Base-by-base conservation (phyloP, 1,284 basidiomycete species). In the Sanghuangporus sanghuang region DNA sequence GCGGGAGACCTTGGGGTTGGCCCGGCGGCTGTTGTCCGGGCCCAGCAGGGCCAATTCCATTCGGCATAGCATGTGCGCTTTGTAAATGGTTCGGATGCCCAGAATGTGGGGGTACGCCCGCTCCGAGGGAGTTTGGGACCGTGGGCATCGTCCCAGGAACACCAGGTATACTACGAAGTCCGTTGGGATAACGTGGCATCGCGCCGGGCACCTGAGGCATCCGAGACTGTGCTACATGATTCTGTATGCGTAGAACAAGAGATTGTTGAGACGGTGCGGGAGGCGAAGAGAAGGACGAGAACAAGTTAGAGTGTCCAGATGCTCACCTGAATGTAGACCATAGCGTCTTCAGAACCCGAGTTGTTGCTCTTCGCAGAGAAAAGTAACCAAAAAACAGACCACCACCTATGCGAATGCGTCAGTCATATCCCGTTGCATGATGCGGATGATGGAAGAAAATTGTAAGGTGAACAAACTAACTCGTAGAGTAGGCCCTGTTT, bases 381-480 rank as follows among this genome's bases (percentile, higher is more conserved):
- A 8, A 92, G 76, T 0, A 90, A 85, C 90, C 90, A 92, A 69
- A 92, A 92, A 23, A 93, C 90, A 69, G 85, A 88, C 90, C 90
- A 92, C 90, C 90, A 92, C 72, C 90, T 92, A 69, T 9, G 44
- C 49, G 21, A 46, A 42, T 18, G 50, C 35, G 36, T 39, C 9
- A 59, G 23, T 39, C 14, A 54, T 35, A 6, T 39, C 18, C 2
- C 40, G 3, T 6, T 32, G 50, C 7, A 44, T 21, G 2, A 32
- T 9, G 27, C 23, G 39, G 11, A 21, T 35, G 12, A 18, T n/a
- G 36, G 23, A 39, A 35, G 32, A 44, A 46, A 54, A n/a, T 35
- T 18, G 18, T 38, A 64, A 18, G 60, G 52, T 48, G 46, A 11
- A 56, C 59, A 52, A 58, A 83, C 89, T 65, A 69, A 91, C 89